A percentile compares a stretch with the other conserved stretches of the same genome.
These are phyloP conservation scores for Pseudophaeomoniella oleicola DNA, from an alignment of 2,329 filamentous ascomycete genomes.

Conservation along the genomic window DNA sequence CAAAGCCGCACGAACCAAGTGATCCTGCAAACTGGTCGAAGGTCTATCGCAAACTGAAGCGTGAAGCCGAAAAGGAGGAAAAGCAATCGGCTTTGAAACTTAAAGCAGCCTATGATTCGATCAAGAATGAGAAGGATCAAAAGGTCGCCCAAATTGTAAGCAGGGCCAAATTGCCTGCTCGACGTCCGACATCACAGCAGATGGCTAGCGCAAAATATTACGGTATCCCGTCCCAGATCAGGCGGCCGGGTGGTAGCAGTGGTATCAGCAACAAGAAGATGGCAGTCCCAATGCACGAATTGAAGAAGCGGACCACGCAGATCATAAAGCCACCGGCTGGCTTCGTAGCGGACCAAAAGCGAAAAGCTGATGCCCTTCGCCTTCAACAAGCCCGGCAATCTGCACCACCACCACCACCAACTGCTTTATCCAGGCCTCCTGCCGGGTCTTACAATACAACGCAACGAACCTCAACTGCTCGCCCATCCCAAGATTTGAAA, in stretches of 20 bases:
- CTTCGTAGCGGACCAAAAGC: not conserved
- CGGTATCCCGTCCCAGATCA: not conserved
- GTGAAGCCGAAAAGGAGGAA: slow-evolving; percentile 42
- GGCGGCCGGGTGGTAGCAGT: not conserved
- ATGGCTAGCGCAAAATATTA: not conserved
- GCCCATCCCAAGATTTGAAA: slow-evolving; percentile 3
- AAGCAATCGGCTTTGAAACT: slow-evolving; percentile 44
- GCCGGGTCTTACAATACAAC: too few species aligned
- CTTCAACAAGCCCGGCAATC: slow-evolving; percentile 1
- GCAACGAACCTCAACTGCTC: too few species aligned
- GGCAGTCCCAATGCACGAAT: not conserved
- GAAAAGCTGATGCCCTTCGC: not conserved
- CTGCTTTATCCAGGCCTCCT: too few species aligned
- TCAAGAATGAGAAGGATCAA: slow-evolving; percentile 42
- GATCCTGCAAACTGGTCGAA: slow-evolving; percentile 61
- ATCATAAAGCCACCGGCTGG: not conserved
- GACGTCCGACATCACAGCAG: not conserved
- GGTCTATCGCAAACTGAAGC: slow-evolving; percentile 57
- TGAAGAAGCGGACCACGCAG: not conserved
- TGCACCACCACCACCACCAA: too few species aligned
- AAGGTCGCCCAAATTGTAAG: slow-evolving; percentile 43
- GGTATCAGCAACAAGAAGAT: not conserved
- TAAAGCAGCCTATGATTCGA: slow-evolving; percentile 40
- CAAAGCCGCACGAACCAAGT: slow-evolving; percentile 49
- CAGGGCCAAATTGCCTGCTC: slow-evolving; percentile 17